Conservation (phyloP, 2,329 filamentous ascomycete genomes). For the Penicillium sp. region DNA sequence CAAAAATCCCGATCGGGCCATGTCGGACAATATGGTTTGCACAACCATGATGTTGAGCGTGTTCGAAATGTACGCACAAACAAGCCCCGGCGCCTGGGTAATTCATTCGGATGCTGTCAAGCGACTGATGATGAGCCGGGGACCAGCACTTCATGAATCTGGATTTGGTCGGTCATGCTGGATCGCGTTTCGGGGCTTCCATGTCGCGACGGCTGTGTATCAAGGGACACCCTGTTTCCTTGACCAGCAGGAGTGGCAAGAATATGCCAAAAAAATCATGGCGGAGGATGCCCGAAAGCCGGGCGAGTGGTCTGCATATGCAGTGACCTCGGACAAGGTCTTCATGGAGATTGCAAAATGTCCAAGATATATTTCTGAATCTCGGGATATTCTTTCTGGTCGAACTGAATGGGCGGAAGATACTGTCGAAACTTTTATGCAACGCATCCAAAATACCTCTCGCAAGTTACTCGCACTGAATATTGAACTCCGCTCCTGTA, state of each 20-base stretch:
- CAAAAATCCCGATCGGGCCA: constrained; percentile 28
- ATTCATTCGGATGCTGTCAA: constrained; percentile 42
- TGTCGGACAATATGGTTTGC: constrained; percentile 38
- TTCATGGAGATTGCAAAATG: constrained; percentile 36
- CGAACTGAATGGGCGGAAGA: neutral
- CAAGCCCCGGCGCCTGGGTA: constrained; percentile 41
- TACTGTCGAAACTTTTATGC: constrained; percentile 6
- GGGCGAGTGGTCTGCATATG: constrained; percentile 30
- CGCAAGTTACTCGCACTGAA: constrained; percentile 10
- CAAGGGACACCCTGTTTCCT: constrained; percentile 42
- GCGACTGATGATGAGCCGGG: constrained; percentile 40
- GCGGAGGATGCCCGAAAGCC: constrained; percentile 29
- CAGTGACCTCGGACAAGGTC: constrained; percentile 25
- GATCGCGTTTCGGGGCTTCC: constrained; percentile 43
- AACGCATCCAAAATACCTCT: constrained; percentile 25
- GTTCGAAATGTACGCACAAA: constrained; percentile 46
- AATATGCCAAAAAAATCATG: constrained; percentile 28
- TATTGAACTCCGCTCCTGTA: constrained; percentile 22
- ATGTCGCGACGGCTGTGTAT: constrained; percentile 40
- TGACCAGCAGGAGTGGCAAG: constrained; percentile 38
- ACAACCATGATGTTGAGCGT: constrained; percentile 44
- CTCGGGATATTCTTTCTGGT: constrained; percentile 17
- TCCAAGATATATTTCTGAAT: constrained; percentile 32
- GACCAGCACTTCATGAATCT: constrained; percentile 30
- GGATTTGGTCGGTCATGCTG: constrained; percentile 42